Evolutionary conservation across 2,329 filamentous ascomycete species (phyloP).

Genomic region (Paracamarosporium sp.): DNA sequence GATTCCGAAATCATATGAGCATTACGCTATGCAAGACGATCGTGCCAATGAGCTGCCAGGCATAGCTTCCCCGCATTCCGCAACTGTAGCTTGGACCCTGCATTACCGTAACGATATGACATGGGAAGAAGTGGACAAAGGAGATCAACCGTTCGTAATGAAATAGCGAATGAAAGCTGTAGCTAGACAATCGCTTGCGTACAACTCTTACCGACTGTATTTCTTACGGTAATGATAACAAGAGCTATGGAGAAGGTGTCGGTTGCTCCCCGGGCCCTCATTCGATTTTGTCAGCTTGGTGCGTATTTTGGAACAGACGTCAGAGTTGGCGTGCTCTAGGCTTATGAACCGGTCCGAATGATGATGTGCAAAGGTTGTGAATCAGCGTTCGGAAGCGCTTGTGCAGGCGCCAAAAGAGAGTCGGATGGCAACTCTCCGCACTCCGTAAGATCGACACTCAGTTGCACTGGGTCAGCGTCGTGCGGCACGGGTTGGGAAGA

Average conservation of each 20-base stretch:
- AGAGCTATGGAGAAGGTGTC: neutral
- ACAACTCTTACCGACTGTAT: neutral
- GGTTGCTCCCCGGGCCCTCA: neutral
- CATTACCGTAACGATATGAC: slow-evolving; percentile 27
- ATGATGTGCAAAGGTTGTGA: neutral
- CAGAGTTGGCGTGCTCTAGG: neutral
- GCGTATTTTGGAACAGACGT: neutral
- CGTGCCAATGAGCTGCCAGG: slow-evolving; percentile 41
- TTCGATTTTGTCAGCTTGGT: neutral
- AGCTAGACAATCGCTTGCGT: neutral
- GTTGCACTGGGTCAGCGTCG: slow-evolving; percentile 8
- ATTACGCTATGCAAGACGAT: slow-evolving; percentile 40
- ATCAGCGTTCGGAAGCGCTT: neutral
- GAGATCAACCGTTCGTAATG: slow-evolving; percentile 15
- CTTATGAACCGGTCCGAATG: neutral
- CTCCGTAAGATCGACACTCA: neutral
- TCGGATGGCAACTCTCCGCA: neutral
- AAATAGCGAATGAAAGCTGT: neutral
- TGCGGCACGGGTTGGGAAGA: too few relatives aligned
- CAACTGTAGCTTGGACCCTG: slow-evolving; percentile 33
- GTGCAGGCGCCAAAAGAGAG: neutral
- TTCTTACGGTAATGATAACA: too few relatives aligned
- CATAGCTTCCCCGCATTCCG: slow-evolving; percentile 41
- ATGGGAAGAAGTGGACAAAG: slow-evolving; percentile 20
- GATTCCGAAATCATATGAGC: slow-evolving; percentile 34